phyloP scores from a whole-genome alignment of 2,329 filamentous ascomycete genomes.

The Fonsecaea monophora region DNA sequence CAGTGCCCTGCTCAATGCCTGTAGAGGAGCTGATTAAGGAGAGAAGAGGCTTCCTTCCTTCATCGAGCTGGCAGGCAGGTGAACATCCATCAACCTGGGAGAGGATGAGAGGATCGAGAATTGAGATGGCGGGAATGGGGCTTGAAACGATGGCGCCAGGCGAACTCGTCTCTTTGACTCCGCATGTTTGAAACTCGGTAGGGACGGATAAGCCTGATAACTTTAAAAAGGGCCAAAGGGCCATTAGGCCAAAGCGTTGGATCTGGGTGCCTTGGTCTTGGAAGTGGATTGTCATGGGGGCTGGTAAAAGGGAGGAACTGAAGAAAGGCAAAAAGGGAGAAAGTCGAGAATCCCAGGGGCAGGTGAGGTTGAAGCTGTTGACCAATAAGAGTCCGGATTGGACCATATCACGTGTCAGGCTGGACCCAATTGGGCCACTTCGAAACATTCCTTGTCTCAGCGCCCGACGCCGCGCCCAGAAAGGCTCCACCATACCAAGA shows the following conservation, averaged over 20 bases:
- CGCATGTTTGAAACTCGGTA: slow-evolving; percentile 26
- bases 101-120: neutral
- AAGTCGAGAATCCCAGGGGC: slow-evolving; percentile 7
- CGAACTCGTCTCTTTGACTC: slow-evolving; percentile 2
- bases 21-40: slow-evolving; percentile 23
- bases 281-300: neutral
- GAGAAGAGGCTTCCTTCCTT: neutral
- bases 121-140: neutral
- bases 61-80: neutral
- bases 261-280: neutral
- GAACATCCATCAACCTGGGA: neutral
- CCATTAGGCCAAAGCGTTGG: slow-evolving; percentile 1
- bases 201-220: slow-evolving; percentile 6
- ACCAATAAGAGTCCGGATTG: neutral
- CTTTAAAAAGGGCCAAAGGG: slow-evolving; percentile 8
- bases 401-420: slow-evolving; percentile 17
- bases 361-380: neutral
- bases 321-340: slow-evolving; percentile 1
- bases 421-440: slow-evolving; percentile 6
- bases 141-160: slow-evolving; percentile 27
- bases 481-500: neutral
- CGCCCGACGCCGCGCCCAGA: neutral
- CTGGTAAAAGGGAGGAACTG: neutral
- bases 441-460: slow-evolving; percentile 19
- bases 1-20: slow-evolving; percentile 10